These are phyloP conservation scores for Brassica incana DNA, from an alignment of 345 rosid genomes.

Conservation along the genomic window DNA sequence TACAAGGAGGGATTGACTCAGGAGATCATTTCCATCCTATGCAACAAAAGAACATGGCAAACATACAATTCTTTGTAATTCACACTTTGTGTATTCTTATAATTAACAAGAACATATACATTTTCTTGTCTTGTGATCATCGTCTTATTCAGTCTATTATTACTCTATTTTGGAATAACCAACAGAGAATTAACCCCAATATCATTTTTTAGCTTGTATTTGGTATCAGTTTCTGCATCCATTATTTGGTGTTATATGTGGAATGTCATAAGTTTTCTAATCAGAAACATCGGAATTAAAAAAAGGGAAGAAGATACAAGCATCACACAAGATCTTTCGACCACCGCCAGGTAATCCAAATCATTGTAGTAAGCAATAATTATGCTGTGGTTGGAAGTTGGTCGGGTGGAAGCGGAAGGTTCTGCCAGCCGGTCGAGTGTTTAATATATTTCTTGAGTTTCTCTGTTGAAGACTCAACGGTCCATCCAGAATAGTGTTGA, in stretches of 20 bases:
- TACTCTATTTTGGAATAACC: not conserved
- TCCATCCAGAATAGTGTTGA: slow-evolving; percentile 71
- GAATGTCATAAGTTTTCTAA: not conserved
- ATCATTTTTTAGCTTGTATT: not conserved
- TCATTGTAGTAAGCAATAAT: not conserved
- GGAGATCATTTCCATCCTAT: too few species aligned
- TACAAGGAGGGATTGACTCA: too few species aligned
- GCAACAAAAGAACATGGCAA: not conserved
- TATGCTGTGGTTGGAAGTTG: not conserved
- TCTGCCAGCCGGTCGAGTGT: slow-evolving; percentile 78
- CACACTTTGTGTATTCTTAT: not conserved
- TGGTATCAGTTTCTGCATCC: not conserved
- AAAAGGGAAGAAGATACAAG: not conserved
- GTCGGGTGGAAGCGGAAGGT: slow-evolving; percentile 57
- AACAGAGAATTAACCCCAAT: not conserved
- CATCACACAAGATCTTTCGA: not conserved
- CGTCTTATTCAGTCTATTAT: not conserved
- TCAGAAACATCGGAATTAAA: not conserved
- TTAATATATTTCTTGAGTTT: slow-evolving; percentile 70
- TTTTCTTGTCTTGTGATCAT: not conserved
- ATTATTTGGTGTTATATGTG: not conserved
- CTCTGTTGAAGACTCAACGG: slow-evolving; percentile 63
- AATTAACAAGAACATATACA: not conserved
- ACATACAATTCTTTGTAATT: not conserved
- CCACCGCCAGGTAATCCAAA: not conserved